Evolutionary conservation across 345 rosid genomes (phyloP).

Genomic region (Noccaea bulbosa): DNA sequence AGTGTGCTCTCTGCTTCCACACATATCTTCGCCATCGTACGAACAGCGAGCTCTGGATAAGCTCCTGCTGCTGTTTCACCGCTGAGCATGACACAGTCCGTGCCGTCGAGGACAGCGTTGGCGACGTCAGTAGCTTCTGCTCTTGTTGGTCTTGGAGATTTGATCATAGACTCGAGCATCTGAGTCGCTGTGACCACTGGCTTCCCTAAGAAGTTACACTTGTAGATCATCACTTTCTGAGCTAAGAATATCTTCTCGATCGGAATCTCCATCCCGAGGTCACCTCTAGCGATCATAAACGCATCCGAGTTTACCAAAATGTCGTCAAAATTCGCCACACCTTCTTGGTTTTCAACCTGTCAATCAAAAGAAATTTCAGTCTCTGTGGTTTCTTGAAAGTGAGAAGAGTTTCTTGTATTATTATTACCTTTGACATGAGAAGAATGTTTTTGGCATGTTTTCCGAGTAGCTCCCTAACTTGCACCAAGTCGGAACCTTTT

Average conservation of each 20-base stretch:
- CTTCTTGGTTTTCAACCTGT: constrained; percentile 98
- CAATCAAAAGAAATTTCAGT: constrained; percentile 4
- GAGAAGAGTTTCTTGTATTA: neutral
- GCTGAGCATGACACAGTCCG: constrained; percentile 96
- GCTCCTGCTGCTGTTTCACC: constrained; percentile 99
- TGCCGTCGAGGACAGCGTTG: constrained; percentile 90
- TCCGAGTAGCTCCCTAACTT: constrained; percentile 84
- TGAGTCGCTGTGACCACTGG: constrained; percentile 91
- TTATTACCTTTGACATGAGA: constrained; percentile 95
- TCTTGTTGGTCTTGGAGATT: constrained; percentile 95
- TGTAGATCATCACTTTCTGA: constrained; percentile 98
- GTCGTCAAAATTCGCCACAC: constrained; percentile 96
- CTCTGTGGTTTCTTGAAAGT: neutral
- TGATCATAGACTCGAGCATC: constrained; percentile 98
- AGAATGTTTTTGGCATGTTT: constrained; percentile 74
- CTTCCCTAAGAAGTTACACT: constrained; percentile 94
- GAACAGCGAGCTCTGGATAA: constrained; percentile 88
- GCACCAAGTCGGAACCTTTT: constrained; percentile 90
- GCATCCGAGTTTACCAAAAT: constrained; percentile 88
- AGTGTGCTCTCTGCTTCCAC: constrained; percentile 93
- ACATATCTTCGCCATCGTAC: constrained; percentile 90
- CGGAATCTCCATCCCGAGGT: constrained; percentile 98
- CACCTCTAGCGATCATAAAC: constrained; percentile 98
- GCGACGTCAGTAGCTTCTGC: constrained; percentile 99
- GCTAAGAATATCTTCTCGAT: constrained; percentile 96